Conservation (phyloP, 2,329 filamentous ascomycete species). For the Lasiodiplodia citricola region DNA sequence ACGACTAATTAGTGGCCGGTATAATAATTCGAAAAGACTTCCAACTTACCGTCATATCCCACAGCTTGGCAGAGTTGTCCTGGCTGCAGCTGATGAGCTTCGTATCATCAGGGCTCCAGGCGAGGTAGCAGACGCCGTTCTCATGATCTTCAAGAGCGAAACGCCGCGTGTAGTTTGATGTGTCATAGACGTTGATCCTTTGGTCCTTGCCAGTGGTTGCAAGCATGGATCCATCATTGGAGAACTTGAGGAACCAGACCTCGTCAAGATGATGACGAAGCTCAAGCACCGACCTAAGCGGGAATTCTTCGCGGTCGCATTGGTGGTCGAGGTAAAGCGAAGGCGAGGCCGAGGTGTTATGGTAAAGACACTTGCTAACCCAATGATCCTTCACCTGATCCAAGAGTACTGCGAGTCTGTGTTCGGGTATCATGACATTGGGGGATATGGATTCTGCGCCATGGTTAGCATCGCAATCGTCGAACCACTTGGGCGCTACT, state of each 20-base stretch:
- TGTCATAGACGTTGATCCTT: slow-evolving; percentile 81
- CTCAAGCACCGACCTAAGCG: slow-evolving; percentile 71
- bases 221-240: slow-evolving; percentile 80
- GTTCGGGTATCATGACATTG: slow-evolving; percentile 94
- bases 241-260: slow-evolving; percentile 91
- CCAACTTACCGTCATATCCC: slow-evolving; percentile 59
- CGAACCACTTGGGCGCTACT: slow-evolving; percentile 38
- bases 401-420: slow-evolving; percentile 80
- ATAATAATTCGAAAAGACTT: neutral
- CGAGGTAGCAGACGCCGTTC: slow-evolving; percentile 78
- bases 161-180: slow-evolving; percentile 69
- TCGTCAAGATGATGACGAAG: slow-evolving; percentile 78
- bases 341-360: slow-evolving; percentile 78
- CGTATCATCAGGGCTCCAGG: slow-evolving; percentile 91
- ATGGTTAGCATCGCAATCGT: slow-evolving; percentile 24
- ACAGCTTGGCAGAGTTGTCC: slow-evolving; percentile 73
- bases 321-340: slow-evolving; percentile 89
- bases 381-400: slow-evolving; percentile 84
- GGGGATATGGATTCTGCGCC: slow-evolving; percentile 82
- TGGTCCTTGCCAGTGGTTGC: slow-evolving; percentile 82
- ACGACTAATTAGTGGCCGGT: neutral
- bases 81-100: slow-evolving; percentile 84
- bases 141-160: slow-evolving; percentile 70
- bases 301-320: slow-evolving; percentile 82
- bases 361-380: slow-evolving; percentile 83